Conservation (phyloP, 2,329 filamentous ascomycete genomes). For the Fusarium chlamydosporum region DNA sequence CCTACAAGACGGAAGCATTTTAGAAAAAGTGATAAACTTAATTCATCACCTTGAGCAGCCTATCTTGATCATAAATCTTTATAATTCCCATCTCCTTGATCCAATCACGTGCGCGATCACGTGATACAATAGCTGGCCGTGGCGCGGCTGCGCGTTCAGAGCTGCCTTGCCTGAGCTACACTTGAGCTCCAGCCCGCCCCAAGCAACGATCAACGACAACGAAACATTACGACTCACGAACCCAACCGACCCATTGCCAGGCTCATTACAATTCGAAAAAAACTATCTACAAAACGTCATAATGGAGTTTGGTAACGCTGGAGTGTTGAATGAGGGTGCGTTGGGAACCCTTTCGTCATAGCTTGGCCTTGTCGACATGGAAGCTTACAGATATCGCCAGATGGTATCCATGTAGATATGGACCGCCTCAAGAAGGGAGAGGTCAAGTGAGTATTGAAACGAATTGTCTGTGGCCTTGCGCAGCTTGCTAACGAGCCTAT, state of each 20-base stretch:
- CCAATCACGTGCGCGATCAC: slow-evolving; percentile 42
- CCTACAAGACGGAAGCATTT: background rate
- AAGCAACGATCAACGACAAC: slow-evolving; percentile 48
- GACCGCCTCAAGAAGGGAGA: slow-evolving; percentile 98
- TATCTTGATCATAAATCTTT: background rate
- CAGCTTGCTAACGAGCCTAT: slow-evolving; percentile 53
- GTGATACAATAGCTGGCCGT: slow-evolving; percentile 32
- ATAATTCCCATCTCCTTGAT: background rate
- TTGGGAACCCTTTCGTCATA: slow-evolving; percentile 46
- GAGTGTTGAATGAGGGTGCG: slow-evolving; percentile 74
- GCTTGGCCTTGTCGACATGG: slow-evolving; percentile 34
- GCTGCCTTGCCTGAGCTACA: slow-evolving; percentile 61
- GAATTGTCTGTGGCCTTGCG: background rate
- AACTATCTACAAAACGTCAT: slow-evolving; percentile 22
- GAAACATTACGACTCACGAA: slow-evolving; percentile 45
- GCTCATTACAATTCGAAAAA: background rate
- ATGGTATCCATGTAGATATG: slow-evolving; percentile 99
- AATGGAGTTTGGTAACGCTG: slow-evolving; percentile 76
- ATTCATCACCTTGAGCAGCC: background rate
- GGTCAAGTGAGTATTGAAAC: slow-evolving; percentile 82
- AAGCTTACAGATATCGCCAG: slow-evolving; percentile 63
- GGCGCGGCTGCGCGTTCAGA: slow-evolving; percentile 61
- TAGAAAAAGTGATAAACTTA: background rate
- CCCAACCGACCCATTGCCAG: slow-evolving; percentile 16
- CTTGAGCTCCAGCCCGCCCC: slow-evolving; percentile 56